phyloP scores from a whole-genome alignment of 2,329 filamentous ascomycete species.

The Didymella sp. region DNA sequence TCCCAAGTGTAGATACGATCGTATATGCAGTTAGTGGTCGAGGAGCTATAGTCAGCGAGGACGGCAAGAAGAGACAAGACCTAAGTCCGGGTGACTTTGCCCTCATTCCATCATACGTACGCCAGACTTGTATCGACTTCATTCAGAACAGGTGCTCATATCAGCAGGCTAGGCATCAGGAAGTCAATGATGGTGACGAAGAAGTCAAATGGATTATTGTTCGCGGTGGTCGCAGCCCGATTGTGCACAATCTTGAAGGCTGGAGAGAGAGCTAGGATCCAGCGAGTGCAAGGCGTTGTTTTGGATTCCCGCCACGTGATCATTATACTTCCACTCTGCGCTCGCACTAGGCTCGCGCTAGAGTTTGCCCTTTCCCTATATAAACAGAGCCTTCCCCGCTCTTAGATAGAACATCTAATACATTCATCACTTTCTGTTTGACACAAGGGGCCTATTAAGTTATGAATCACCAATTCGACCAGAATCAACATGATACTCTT shows the following conservation, averaged over 20 bases:
- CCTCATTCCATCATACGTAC: slow-evolving; percentile 67
- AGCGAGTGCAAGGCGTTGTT: no score
- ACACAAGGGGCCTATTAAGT: slow-evolving; percentile 6
- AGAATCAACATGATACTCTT: neutral
- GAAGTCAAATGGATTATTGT: slow-evolving; percentile 72
- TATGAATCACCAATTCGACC: no score
- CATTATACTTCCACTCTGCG: no score
- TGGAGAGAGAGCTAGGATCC: slow-evolving; percentile 59
- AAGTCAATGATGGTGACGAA: slow-evolving; percentile 69
- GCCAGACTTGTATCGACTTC: neutral
- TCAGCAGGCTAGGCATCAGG: slow-evolving; percentile 67
- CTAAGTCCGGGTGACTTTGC: slow-evolving; percentile 72
- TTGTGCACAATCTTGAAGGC: slow-evolving; percentile 67
- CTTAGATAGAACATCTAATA: no score
- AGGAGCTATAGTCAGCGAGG: slow-evolving; percentile 66
- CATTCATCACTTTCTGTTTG: no score
- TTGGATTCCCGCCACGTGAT: no score
- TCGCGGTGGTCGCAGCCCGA: slow-evolving; percentile 65
- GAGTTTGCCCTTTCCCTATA: no score
- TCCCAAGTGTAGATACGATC: slow-evolving; percentile 64
- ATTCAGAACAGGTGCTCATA: neutral
- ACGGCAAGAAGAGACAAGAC: slow-evolving; percentile 63
- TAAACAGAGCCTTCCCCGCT: no score
- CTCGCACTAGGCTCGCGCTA: no score
- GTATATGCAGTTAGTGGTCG: slow-evolving; percentile 69